Evolutionary conservation across 2,329 filamentous ascomycete genomes (phyloP), one percentile per base, ranked within the genome.

Genomic region (Incumbomyces delicatus): DNA sequence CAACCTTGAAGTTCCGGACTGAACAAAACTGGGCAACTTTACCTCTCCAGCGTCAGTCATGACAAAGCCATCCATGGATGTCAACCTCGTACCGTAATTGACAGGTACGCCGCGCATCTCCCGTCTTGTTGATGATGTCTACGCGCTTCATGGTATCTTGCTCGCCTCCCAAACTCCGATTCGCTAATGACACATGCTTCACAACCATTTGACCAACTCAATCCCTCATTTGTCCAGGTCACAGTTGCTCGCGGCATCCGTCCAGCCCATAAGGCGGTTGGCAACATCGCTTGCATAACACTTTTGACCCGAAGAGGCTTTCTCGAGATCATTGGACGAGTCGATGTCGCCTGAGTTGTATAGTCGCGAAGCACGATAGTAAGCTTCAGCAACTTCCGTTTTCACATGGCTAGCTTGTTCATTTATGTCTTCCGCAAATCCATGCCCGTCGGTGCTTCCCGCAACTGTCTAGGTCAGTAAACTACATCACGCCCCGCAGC

Each of bases 261-360:
- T 60, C 68, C 68, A 71, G 11, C 69, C 66, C 13, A 60, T 58
- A 35, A 74, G 59, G 37, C 70, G 62, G 55, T 74, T 74, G 40
- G 74, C 73, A 51, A 76, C 61, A 51, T 77, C 74, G 14, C 62
- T 66, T 7, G 67, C 63, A 56, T 77, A 77, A 62, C 72, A 75
- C 50, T 67, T 64, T 14, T 71, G 73, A 29, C 64, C 66, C 3
- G 57, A 54, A 56, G 70, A 62, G 37, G 68, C 68, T 45, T 63
- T 51, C 6, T 46, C 61, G 14, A 69, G 58, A 47, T 69, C 64
- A 1, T 57, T 58, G 4, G 53, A 54, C 0, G 53, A 5, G 33
- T 55, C 58, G 17, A 68, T 54, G 0, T 58, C 59, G 30, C 67
- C 67, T 0, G 67, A 68, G 54, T 69, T 70, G 57, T 70, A 70